These are phyloP conservation scores for Podospora tetraspora DNA, from an alignment of 495 filamentous ascomycete species.

Conservation along the genomic window DNA sequence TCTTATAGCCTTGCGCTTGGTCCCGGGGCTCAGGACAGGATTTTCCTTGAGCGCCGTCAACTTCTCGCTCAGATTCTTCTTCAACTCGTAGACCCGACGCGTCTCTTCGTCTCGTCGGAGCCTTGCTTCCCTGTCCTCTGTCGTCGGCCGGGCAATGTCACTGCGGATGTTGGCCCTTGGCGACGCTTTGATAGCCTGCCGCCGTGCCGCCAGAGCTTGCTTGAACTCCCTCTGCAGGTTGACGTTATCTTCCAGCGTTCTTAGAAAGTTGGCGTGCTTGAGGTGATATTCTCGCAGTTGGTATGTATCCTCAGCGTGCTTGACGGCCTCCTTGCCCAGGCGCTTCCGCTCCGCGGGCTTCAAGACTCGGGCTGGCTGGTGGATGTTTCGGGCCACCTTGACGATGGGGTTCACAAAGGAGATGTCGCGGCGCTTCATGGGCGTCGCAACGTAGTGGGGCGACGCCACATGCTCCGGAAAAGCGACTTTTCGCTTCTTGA, in stretches of 20 bases:
- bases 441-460: conserved; percentile 23
- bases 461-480: conserved; percentile 7
- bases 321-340: background rate
- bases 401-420: conserved; percentile 25
- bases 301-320: background rate
- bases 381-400: conserved; percentile 15
- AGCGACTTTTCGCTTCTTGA: conserved; percentile 21
- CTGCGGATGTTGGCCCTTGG: background rate
- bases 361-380: conserved; percentile 21
- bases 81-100: background rate
- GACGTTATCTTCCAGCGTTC: background rate
- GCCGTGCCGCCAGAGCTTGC: background rate
- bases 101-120: background rate
- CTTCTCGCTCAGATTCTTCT: conserved; percentile 2
- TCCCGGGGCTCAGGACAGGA: background rate
- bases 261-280: background rate
- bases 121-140: background rate
- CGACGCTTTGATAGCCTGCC: background rate
- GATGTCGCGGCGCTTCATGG: conserved; percentile 21
- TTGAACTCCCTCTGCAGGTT: background rate
- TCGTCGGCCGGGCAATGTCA: background rate
- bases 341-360: conserved; percentile 1
- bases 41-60: background rate
- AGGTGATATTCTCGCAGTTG: background rate
- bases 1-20: conserved; percentile 5